phyloP scores from a whole-genome alignment of 345 rosid genomes.

The Pistacia atlantica region DNA sequence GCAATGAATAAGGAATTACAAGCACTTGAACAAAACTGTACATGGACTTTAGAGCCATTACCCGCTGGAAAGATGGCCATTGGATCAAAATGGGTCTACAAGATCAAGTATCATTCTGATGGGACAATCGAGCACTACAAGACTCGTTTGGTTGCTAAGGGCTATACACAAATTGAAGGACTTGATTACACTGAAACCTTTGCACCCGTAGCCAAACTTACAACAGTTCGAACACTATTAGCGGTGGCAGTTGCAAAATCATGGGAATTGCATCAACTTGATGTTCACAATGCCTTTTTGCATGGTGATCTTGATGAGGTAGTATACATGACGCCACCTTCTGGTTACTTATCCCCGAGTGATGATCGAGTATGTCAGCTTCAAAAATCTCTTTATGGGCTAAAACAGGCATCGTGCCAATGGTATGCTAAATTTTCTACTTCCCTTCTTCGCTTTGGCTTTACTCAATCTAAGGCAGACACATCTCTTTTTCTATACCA shows the following conservation, averaged over 20 bases:
- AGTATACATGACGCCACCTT: neutral
- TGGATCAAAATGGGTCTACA: neutral
- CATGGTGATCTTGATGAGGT: too few relatives aligned
- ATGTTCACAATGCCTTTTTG: too few relatives aligned
- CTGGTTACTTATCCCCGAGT: neutral
- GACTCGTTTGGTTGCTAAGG: too few relatives aligned
- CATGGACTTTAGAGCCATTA: neutral
- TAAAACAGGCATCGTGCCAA: neutral
- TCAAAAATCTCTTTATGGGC: constrained; percentile 15
- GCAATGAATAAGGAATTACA: neutral
- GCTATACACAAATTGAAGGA: too few relatives aligned
- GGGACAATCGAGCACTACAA: too few relatives aligned
- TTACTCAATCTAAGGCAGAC: constrained; percentile 5
- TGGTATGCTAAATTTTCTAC: constrained; percentile 10
- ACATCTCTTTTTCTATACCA: neutral
- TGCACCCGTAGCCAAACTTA: too few relatives aligned
- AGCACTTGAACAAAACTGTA: neutral
- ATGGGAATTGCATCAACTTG: too few relatives aligned
- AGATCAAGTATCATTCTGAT: too few relatives aligned
- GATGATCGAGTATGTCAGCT: constrained; percentile 1
- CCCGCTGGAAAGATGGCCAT: neutral
- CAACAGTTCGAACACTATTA: too few relatives aligned
- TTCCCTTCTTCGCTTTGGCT: neutral
- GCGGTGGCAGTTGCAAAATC: neutral
- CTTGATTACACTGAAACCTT: too few relatives aligned